Percentiles rank a stretch among this genome's conserved stretches.
These are phyloP conservation scores for Lathyrus aphaca DNA, from an alignment of 306 rosid genomes.

Conservation along the genomic window DNA sequence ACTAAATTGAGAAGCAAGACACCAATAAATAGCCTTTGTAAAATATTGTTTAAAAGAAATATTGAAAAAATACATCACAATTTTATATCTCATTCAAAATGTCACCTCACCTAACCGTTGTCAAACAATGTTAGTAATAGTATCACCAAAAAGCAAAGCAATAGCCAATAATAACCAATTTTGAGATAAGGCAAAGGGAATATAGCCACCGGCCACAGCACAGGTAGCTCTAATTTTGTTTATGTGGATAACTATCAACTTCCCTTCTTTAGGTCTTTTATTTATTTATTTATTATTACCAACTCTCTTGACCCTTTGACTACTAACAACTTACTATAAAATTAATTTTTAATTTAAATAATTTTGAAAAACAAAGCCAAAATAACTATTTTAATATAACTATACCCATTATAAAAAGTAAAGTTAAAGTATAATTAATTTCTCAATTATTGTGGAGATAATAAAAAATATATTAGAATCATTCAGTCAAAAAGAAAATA, in stretches of 20 bases:
- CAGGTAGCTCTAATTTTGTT: background rate
- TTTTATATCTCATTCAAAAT: background rate
- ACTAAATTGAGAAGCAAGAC: no score
- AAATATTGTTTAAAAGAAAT: no score
- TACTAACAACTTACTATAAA: no score
- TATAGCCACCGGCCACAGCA: background rate
- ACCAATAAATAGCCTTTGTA: no score
- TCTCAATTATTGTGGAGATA: background rate
- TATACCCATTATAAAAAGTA: slow-evolving; percentile 19
- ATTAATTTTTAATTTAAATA: no score
- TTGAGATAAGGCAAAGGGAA: background rate
- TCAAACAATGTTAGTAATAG: background rate
- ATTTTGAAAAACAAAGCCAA: background rate
- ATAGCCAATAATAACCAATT: background rate
- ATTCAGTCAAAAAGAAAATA: no score
- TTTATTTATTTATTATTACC: background rate
- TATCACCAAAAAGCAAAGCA: background rate
- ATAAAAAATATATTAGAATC: background rate
- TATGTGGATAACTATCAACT: background rate
- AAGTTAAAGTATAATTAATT: background rate
- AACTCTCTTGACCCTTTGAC: no score
- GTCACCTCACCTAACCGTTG: background rate
- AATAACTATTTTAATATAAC: background rate
- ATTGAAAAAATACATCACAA: no score
- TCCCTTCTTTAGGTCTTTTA: background rate